A percentile compares a stretch with the other conserved stretches of the same genome.
These are phyloP conservation scores for Trifolium repens DNA, from an alignment of 306 rosid species.

Conservation along the genomic window DNA sequence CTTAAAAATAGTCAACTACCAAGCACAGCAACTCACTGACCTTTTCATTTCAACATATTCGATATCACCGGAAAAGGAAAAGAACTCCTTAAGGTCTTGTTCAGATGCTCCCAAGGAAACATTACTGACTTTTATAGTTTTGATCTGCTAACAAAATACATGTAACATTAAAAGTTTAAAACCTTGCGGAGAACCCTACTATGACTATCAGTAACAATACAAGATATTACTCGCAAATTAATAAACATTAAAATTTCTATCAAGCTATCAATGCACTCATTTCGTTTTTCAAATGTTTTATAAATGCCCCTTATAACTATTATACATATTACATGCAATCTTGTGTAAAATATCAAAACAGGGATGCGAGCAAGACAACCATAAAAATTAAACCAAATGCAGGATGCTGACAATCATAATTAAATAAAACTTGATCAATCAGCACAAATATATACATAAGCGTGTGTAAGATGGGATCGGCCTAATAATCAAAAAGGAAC, in stretches of 20 bases:
- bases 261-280: slow-evolving; percentile 11
- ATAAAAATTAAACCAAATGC: slow-evolving; percentile 9
- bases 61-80: slow-evolving; percentile 95
- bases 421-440: neutral
- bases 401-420: neutral
- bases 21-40: slow-evolving; percentile 45
- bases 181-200: neutral
- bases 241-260: neutral
- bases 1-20: neutral
- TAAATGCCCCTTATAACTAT: slow-evolving; percentile 17
- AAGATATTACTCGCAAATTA: neutral
- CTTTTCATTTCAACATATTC: slow-evolving; percentile 82
- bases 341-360: neutral
- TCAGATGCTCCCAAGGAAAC: slow-evolving; percentile 93
- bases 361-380: neutral
- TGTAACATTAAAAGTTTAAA: slow-evolving; percentile 22
- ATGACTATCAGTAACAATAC: neutral
- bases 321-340: neutral
- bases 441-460: neutral
- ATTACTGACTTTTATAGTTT: slow-evolving; percentile 78
- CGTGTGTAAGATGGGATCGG: no score
- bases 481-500: no score
- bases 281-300: neutral
- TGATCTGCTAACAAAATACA: slow-evolving; percentile 54
- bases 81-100: slow-evolving; percentile 87